Evolutionary conservation across 768 basidiomycete genomes (phyloP).

Genomic region (Tylopilus rubrobrunneus): DNA sequence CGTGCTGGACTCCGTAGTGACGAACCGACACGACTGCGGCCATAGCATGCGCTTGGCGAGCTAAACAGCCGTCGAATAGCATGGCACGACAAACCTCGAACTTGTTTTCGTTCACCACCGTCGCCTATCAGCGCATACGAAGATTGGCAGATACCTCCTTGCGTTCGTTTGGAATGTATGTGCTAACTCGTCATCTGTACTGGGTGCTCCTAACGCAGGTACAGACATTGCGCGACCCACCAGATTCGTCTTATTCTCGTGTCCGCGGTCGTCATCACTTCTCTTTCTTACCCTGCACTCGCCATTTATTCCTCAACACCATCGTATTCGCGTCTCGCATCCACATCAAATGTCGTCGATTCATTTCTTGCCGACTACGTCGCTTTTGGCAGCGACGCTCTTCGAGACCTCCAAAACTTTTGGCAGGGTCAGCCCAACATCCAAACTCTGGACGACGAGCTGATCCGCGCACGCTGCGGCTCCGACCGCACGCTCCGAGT

Average conservation of each 20-base stretch:
- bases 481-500: slow-evolving; percentile 67
- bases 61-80: slow-evolving; percentile 10
- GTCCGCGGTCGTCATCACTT: slow-evolving; percentile 83
- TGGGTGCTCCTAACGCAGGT: slow-evolving; percentile 6
- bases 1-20: background rate
- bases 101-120: slow-evolving; percentile 16
- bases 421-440: slow-evolving; percentile 67
- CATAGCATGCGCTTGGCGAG: slow-evolving; percentile 16
- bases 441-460: slow-evolving; percentile 63
- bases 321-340: slow-evolving; percentile 53
- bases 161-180: slow-evolving; percentile 78
- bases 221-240: slow-evolving; percentile 84
- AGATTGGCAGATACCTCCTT: slow-evolving; percentile 49
- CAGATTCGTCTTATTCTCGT: slow-evolving; percentile 88
- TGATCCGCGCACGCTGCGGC: slow-evolving; percentile 68
- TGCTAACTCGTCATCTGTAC: slow-evolving; percentile 16
- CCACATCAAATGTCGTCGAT: slow-evolving; percentile 56
- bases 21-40: background rate
- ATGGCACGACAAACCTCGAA: slow-evolving; percentile 23
- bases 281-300: slow-evolving; percentile 87
- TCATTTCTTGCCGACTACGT: slow-evolving; percentile 53
- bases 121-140: slow-evolving; percentile 33
- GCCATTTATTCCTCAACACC: slow-evolving; percentile 76
- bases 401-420: slow-evolving; percentile 63
- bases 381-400: slow-evolving; percentile 49